Percentiles rank a stretch among this genome's conserved stretches.
These are phyloP conservation scores for Haplographium delicatum DNA, from an alignment of 495 filamentous ascomycete genomes.

Conservation along the genomic window DNA sequence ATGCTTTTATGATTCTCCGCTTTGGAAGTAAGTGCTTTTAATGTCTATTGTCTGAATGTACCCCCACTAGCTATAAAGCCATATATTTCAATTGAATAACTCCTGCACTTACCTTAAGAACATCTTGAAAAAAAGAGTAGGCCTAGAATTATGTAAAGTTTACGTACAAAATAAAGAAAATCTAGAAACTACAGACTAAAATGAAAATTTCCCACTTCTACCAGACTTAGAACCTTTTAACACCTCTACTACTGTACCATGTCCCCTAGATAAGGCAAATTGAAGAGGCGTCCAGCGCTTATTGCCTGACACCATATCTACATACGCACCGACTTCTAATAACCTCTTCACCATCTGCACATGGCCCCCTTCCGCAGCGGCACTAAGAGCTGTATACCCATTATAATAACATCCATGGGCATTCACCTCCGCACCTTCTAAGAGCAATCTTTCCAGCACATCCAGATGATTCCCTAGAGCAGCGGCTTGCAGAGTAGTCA, in stretches of 20 bases:
- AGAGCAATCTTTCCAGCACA: slow-evolving; percentile 17
- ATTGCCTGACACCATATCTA: neutral
- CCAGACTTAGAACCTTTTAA: too few relatives aligned
- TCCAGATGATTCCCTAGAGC: slow-evolving; percentile 10
- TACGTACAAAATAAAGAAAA: too few relatives aligned
- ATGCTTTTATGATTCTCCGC: too few relatives aligned
- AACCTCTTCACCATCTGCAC: slow-evolving; percentile 14
- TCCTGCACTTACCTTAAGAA: too few relatives aligned
- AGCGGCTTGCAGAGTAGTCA: slow-evolving; percentile 18
- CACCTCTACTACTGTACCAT: neutral
- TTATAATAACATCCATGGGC: neutral
- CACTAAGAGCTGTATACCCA: slow-evolving; percentile 15
- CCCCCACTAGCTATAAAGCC: too few relatives aligned
- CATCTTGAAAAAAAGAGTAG: too few relatives aligned
- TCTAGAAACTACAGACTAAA: too few relatives aligned
- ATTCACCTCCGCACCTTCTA: slow-evolving; percentile 13
- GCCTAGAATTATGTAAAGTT: too few relatives aligned
- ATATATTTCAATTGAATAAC: too few relatives aligned
- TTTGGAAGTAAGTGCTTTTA: too few relatives aligned
- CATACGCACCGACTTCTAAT: neutral
- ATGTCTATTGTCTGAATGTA: too few relatives aligned
- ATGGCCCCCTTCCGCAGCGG: slow-evolving; percentile 17
- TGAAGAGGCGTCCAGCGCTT: neutral
- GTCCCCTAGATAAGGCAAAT: neutral
- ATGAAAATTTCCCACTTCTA: too few relatives aligned